Conservation (phyloP, 192 early-diverging fungal genomes). For the Thoreauomyces humboldtii region DNA sequence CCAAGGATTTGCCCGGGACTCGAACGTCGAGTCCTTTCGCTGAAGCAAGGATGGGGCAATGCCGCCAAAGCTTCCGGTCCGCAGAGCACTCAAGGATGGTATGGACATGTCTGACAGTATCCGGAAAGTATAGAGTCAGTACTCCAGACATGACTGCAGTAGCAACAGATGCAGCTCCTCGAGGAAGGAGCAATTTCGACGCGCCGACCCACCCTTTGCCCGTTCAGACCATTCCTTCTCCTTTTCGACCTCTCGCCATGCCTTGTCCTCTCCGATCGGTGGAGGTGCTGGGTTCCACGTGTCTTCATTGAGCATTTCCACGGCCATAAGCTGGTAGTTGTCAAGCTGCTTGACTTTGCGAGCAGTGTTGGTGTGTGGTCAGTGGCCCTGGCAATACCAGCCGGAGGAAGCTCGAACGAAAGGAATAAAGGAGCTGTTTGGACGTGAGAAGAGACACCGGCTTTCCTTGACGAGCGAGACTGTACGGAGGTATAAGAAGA, state of each 20-base stretch:
- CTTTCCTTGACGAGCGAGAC: too few species aligned
- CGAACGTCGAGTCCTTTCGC: constrained; percentile 19
- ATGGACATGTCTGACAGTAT: constrained; percentile 23
- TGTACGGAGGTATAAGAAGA: too few species aligned
- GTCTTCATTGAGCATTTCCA: constrained; percentile 5
- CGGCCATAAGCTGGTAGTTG: not conserved
- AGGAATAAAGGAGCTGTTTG: too few species aligned
- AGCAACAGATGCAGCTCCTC: not conserved
- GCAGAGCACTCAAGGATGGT: not conserved
- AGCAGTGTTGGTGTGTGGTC: too few species aligned
- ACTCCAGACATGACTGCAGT: too few species aligned
- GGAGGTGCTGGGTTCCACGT: constrained; percentile 16
- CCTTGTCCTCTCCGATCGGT: constrained; percentile 24
- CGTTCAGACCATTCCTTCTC: constrained; percentile 29
- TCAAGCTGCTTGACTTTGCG: not conserved
- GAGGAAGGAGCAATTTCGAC: too few species aligned
- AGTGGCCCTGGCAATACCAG: too few species aligned
- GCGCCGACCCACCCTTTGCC: constrained; percentile 26
- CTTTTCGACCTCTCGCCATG: constrained; percentile 27
- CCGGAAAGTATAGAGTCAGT: too few species aligned
- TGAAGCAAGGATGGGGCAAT: constrained; percentile 25
- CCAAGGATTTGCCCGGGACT: constrained; percentile 16
- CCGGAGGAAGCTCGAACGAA: too few species aligned
- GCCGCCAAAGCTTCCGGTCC: constrained; percentile 15
- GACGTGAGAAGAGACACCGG: too few species aligned